phyloP scores from a whole-genome alignment of 306 rosid species.

The Betula pendula region DNA sequence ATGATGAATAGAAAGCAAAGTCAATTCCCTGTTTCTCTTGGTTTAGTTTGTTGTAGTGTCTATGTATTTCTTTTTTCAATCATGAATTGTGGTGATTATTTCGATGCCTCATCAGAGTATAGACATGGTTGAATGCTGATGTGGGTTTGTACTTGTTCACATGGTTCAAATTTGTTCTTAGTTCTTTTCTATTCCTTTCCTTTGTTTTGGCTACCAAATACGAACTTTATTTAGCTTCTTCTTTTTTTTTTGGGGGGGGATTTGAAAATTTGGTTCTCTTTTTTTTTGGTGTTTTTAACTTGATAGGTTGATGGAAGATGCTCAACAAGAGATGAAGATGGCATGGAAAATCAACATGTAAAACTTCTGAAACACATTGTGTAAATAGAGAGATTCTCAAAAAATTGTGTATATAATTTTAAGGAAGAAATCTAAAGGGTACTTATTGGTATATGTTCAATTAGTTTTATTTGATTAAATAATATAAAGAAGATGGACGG shows the following conservation, averaged over 20 bases:
- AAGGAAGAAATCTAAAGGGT: neutral
- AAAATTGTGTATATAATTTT: neutral
- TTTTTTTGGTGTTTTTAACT: neutral
- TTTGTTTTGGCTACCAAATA: neutral
- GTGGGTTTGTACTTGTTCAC: neutral
- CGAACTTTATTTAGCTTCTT: neutral
- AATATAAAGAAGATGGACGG: neutral
- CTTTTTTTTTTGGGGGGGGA: neutral
- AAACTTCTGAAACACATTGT: constrained; percentile 15
- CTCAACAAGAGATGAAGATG: constrained; percentile 7
- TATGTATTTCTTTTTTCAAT: neutral
- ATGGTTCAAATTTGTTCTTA: neutral
- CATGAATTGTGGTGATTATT: neutral
- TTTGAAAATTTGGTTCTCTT: neutral
- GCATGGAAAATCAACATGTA: constrained; percentile 13
- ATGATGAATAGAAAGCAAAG: too few species aligned
- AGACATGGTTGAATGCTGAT: neutral
- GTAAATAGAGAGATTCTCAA: constrained; percentile 12
- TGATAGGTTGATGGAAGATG: constrained; percentile 36
- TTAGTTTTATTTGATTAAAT: neutral
- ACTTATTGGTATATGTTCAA: neutral
- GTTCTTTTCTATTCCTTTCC: neutral
- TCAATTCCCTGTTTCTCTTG: neutral
- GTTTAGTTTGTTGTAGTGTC: neutral
- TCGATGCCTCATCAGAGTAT: neutral